Base-by-base conservation (phyloP, 108 stramenopile genomes). In the Epipyxis sp. region DNA sequence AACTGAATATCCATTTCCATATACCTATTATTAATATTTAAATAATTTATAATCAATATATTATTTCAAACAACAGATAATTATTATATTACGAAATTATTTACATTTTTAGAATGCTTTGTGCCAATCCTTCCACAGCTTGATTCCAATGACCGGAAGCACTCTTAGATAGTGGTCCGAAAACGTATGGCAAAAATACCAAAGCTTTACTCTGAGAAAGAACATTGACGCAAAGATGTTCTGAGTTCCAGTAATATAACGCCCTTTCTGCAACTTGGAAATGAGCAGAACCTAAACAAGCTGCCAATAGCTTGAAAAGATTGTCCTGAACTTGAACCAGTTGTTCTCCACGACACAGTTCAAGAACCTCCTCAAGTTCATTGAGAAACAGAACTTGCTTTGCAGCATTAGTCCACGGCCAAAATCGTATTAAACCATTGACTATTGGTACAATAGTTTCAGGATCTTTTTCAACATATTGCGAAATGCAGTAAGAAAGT, bases 391-490 rank as follows among this genome's bases (percentile, higher is more conserved):
- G 69, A 20, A 83, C 80, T 32, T 83, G 82, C 77, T 83, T 83
- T 40, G 77, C 71, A 2, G 80, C 76, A 80, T 80, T 79, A 20
- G 79, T 80, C 82, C 82, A 83, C 16, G 82, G 82, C 82, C 82
- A 83, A 83, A 90, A 94, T 77, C 94, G 94, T 85, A 96, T 92
- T 76, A 99, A 90, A 2, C 96, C 95, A 79, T 93, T 91, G 27
- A 99, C 88, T 61, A 99, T 95, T 10, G 95, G 92, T 16, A 92
- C 93, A 2, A 92, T 94, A 58, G 96, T 98, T 78, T 95, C 94
- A 1, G 95, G 92, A 87, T 99, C 98, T 87, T 99, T 99, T 85
- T 98, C 98, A 32, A 98, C 94, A 83, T 97, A 99, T 85, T 99
- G 98, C 78, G 95, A 94, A 82, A 99, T 92, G 86, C 98, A 99